Percentiles rank a stretch among this genome's conserved stretches.
Evolutionary conservation across 495 filamentous ascomycete genomes (phyloP).

Genomic region (Penicillium odoratum): DNA sequence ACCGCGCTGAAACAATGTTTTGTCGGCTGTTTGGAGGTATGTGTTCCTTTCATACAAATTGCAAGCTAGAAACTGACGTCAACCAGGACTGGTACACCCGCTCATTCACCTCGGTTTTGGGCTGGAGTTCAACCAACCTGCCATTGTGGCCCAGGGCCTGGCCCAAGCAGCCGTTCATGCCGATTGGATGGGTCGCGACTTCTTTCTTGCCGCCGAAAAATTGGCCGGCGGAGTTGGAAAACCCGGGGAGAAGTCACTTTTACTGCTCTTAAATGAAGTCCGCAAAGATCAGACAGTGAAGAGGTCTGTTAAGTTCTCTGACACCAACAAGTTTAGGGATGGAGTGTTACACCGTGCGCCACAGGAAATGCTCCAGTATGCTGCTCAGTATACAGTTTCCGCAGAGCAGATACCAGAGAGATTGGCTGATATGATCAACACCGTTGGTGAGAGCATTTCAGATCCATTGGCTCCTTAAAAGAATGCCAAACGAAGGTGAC

Average conservation of each 20-base stretch:
- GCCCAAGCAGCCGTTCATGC: conserved; percentile 71
- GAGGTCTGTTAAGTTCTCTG: conserved; percentile 46
- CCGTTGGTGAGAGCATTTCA: conserved; percentile 40
- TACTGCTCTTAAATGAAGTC: conserved; percentile 60
- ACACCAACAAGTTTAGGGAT: conserved; percentile 65
- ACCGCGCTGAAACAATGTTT: conserved; percentile 62
- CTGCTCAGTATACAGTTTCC: conserved; percentile 58
- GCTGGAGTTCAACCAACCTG: conserved; percentile 76
- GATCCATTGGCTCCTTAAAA: neutral
- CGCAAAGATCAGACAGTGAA: conserved; percentile 54
- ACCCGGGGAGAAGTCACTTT: conserved; percentile 47
- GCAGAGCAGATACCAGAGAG: conserved; percentile 64
- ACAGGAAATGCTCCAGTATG: conserved; percentile 61
- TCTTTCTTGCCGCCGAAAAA: conserved; percentile 57
- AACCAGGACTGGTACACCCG: conserved; percentile 69
- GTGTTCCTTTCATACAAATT: conserved; percentile 6
- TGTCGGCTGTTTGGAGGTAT: conserved; percentile 56
- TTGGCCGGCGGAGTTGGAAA: conserved; percentile 36
- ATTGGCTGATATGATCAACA: conserved; percentile 76
- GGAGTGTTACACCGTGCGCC: conserved; percentile 62
- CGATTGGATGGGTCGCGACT: conserved; percentile 43
- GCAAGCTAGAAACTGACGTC: conserved; percentile 1
- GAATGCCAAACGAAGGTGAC: neutral
- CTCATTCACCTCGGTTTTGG: conserved; percentile 85
- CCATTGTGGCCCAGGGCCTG: conserved; percentile 77